phyloP scores from a whole-genome alignment of 2,329 filamentous ascomycete genomes.

The Colletotrichum sp. region DNA sequence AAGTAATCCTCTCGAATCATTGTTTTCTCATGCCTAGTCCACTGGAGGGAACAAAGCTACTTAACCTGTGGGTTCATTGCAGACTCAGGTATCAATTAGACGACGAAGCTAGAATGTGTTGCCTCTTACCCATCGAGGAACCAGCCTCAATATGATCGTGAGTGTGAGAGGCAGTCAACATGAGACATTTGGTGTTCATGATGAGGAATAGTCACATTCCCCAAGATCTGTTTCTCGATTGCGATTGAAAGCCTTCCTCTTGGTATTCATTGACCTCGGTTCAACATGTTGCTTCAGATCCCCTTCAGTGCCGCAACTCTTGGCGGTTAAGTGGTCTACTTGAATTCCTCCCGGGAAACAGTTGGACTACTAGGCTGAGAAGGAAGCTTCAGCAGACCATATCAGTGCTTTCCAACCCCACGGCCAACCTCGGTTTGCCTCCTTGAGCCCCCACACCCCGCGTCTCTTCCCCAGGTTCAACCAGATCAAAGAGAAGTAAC shows the following conservation, averaged over 20 bases:
- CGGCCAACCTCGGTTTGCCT: neutral
- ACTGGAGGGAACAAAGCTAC: neutral
- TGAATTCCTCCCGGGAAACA: neutral
- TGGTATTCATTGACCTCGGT: neutral
- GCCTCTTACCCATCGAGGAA: neutral
- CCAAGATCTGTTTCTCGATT: neutral
- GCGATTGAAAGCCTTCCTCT: neutral
- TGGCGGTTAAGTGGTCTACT: neutral
- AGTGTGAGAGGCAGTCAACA: neutral
- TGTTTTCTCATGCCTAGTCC: neutral
- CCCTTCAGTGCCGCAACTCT: neutral
- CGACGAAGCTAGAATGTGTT: neutral
- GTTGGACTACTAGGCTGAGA: neutral
- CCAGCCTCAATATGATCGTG: neutral
- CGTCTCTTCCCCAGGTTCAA: neutral
- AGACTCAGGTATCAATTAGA: neutral
- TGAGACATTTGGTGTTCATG: neutral
- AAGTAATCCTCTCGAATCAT: neutral
- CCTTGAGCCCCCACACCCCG: constrained; percentile 1
- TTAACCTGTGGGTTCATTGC: neutral
- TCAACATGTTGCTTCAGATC: neutral
- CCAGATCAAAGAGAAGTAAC: neutral
- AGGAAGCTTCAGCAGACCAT: neutral
- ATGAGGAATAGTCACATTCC: neutral
- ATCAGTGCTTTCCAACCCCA: neutral